Base-by-base conservation (phyloP, 176 grass and related monocot species). In the Musa schizocarpa region DNA sequence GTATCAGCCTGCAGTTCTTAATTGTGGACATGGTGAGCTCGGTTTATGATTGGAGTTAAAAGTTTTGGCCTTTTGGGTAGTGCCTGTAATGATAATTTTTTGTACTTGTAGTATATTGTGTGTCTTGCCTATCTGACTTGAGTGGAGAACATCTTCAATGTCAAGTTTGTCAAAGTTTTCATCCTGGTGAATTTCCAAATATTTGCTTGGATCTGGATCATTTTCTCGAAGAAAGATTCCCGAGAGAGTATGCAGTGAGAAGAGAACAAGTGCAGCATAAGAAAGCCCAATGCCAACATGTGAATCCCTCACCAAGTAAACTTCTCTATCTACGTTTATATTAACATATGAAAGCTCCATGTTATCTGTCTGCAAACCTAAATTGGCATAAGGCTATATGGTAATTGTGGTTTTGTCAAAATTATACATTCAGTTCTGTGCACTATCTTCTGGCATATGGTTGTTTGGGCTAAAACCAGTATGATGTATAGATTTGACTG, bases 11-110 rank as follows among this genome's bases (percentile, higher is more conserved):
- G 77, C 80, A 19, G 95, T 91, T 84, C 95, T 99, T 76, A 99
- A 99, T 80, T 99, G 95, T 79, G 95, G 95, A 71, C 95, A 94
- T 76, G 95, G 95, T 99, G 80, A 87, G 83, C 79, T 72, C 12
- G 13, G 12, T 89, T 51, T 73, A 74, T 61, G 9, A 52, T 80
- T 79, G 68, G 22, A 76, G 72, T 68, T 34, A 29, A 70, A 1
- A 73, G 9, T 22, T 13, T 54, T 72, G 50, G 25, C 55, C 74
- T 57, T 78, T 54, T 3, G 8, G 52, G 2, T 54, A 16, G 17
- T 74, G 69, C 71, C 8, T 9, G 9, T 79, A 12, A 78, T 74
- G 14, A 51, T 76, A 83, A 13, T 43, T 86, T 81, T 78, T 81
- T 49, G 70, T 13, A 23, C 71, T 69, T 69, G 34, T 50, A 99